These are phyloP conservation scores for Sabuloglossum arenarium DNA, from an alignment of 495 filamentous ascomycete species.

Conservation along the genomic window DNA sequence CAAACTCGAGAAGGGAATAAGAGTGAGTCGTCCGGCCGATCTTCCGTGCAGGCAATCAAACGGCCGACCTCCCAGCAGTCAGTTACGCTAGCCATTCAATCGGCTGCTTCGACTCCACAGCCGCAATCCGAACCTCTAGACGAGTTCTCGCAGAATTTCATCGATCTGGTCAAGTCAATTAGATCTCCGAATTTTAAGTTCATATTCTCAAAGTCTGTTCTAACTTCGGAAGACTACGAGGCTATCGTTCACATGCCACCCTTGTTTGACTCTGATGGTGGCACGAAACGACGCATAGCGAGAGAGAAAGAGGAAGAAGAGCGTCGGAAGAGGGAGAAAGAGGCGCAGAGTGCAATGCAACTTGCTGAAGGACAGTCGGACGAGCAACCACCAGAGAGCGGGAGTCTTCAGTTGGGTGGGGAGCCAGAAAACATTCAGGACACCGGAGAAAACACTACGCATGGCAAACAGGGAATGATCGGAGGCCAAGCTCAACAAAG, in stretches of 20 bases:
- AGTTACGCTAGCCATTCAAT: conserved; percentile 1
- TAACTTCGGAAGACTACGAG: conserved; percentile 31
- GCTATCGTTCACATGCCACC: conserved; percentile 45
- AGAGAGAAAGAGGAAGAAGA: conserved; percentile 45
- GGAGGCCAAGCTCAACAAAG: conserved; percentile 28
- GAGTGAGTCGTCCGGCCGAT: background rate
- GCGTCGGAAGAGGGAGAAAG: conserved; percentile 33
- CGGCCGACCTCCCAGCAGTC: conserved; percentile 3
- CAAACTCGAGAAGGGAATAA: conserved; percentile 7
- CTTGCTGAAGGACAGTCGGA: conserved; percentile 13
- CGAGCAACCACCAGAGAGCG: conserved; percentile 46
- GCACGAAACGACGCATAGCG: conserved; percentile 50
- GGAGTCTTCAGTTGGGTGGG: conserved; percentile 74
- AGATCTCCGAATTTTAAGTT: conserved; percentile 38
- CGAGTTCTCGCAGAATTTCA: conserved; percentile 15
- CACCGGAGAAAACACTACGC: conserved; percentile 19
- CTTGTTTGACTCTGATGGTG: conserved; percentile 60
- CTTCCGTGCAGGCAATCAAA: background rate
- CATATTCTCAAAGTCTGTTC: conserved; percentile 29
- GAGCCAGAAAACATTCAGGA: conserved; percentile 56
- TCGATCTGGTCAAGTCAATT: conserved; percentile 30
- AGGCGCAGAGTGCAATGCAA: conserved; percentile 34
- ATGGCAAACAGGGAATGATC: conserved; percentile 23
- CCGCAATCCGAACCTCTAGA: background rate
- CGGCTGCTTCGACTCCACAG: background rate